Evolutionary conservation across 1,284 basidiomycete species (phyloP), one percentile per base, ranked within the genome.

Genomic region (Anthracocystis setariae): DNA sequence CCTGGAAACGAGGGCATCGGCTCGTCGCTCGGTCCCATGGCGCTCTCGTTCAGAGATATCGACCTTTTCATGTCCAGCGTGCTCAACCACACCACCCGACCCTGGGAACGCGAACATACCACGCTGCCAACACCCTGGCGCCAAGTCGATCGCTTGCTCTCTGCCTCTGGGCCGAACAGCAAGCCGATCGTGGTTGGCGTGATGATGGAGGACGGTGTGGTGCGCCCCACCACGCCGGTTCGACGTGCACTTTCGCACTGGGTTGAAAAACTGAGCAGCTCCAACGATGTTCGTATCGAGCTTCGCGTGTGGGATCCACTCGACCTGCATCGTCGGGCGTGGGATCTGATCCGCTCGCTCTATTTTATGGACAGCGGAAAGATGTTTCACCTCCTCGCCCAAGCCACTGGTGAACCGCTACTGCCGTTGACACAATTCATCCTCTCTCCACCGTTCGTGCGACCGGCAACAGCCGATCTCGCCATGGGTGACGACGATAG

Each of bases 321-420:
- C 37, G 65, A 68, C 27, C 42, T 67, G 21, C 63, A 67, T 24
- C 43, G 51, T 1, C 46, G 61, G 13, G 74, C 62, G 21, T 76
- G 74, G 74, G 53, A 64, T 45, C 27, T 76, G 2, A 63, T 69
- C 45, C 61, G 74, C 32, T 55, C 65, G 23, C 63, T 74, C 46
- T 76, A 76, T 54, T 76, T 75, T 46, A 66, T 69, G 55, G 74
- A 76, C 4, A 52, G 52, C 8, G 74, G 74, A 23, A 58, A 64
- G 45, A 42, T 64, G 29, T 64, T 75, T 24, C 23, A 50, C 10
- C 55, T 60, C 5, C 51, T 76, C 44, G 62, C 62, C 20, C 45
- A 53, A 18, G 51, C 63, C 1, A 74, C 72, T 0, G 57, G 58
- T 1, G 74, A 76, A 23, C 74, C 74, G 2, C 40, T 76, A 8